Percentiles rank a stretch among this genome's conserved stretches.
phyloP scores from a whole-genome alignment of 352 stramenopile species.

The Globisporangium acanthophoron region DNA sequence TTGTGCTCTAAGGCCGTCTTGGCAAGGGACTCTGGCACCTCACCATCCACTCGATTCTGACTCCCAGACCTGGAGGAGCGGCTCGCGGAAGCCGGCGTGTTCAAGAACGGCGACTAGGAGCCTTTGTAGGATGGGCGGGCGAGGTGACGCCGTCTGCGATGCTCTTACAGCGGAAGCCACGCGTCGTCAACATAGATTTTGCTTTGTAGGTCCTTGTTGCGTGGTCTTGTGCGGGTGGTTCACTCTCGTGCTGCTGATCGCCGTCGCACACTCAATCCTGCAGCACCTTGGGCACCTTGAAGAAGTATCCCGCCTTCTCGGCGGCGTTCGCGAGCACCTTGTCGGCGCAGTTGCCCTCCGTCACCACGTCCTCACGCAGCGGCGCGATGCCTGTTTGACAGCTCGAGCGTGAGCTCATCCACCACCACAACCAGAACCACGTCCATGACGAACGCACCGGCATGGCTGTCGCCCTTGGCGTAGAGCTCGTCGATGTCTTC shows the following conservation, averaged over 20 bases:
- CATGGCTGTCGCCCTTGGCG: constrained; percentile 50
- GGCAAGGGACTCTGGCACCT: no score
- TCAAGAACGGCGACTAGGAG: constrained; percentile 29
- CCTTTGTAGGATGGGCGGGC: not conserved
- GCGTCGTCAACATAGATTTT: constrained; percentile 8
- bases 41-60: not conserved
- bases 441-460: constrained; percentile 16
- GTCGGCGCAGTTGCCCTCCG: constrained; percentile 66
- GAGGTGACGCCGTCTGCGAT: not conserved
- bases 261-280: constrained; percentile 45
- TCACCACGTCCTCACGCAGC: constrained; percentile 69
- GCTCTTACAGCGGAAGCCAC: no score
- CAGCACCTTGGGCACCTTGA: constrained; percentile 84
- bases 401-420: no score
- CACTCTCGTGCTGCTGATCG: constrained; percentile 4
- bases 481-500: constrained; percentile 85
- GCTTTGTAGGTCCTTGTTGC: not conserved
- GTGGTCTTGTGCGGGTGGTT: no score
- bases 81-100: constrained; percentile 73
- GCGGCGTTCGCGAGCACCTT: constrained; percentile 72
- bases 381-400: constrained; percentile 29
- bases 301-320: constrained; percentile 75
- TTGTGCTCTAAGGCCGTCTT: no score
- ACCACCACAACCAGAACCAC: no score
- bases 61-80: constrained; percentile 81